Evolutionary conservation across 2,329 filamentous ascomycete species (phyloP).

Genomic region (Dactylellina haptotyla): DNA sequence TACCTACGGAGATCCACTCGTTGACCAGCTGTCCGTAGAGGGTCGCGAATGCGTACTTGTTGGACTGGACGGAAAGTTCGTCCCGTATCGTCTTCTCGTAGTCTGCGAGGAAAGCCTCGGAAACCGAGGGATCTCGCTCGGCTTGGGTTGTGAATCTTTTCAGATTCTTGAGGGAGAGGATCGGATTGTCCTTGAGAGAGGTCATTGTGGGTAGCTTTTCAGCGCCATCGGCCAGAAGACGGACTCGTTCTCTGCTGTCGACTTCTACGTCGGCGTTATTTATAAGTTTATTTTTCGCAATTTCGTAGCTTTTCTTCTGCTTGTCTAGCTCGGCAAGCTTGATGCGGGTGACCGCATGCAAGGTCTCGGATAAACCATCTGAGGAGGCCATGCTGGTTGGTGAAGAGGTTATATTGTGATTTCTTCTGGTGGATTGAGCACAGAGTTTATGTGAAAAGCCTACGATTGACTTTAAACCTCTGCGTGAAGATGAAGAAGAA

Average conservation of each 20-base stretch:
- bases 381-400: conserved; percentile 23
- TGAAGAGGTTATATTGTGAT: not conserved
- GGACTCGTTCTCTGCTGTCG: conserved; percentile 59
- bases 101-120: conserved; percentile 63
- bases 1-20: conserved; percentile 64
- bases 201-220: conserved; percentile 60
- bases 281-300: conserved; percentile 63
- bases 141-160: conserved; percentile 68
- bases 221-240: conserved; percentile 60
- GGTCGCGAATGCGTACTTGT: conserved; percentile 68
- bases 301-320: conserved; percentile 66
- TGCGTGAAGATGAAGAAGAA: not conserved
- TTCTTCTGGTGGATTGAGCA: not conserved
- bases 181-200: conserved; percentile 54
- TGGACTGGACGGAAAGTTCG: conserved; percentile 65
- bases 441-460: too few relatives aligned
- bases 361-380: conserved; percentile 61
- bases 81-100: conserved; percentile 65
- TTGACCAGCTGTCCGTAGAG: conserved; percentile 69
- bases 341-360: conserved; percentile 68
- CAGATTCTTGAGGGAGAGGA: conserved; percentile 63
- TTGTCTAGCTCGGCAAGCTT: conserved; percentile 70
- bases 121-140: conserved; percentile 67
- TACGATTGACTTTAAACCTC: too few relatives aligned
- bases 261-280: conserved; percentile 57